Percentiles rank a stretch among this genome's conserved stretches.
These are phyloP conservation scores for Malassezia japonica DNA, from an alignment of 1,284 basidiomycete genomes.

Conservation along the genomic window DNA sequence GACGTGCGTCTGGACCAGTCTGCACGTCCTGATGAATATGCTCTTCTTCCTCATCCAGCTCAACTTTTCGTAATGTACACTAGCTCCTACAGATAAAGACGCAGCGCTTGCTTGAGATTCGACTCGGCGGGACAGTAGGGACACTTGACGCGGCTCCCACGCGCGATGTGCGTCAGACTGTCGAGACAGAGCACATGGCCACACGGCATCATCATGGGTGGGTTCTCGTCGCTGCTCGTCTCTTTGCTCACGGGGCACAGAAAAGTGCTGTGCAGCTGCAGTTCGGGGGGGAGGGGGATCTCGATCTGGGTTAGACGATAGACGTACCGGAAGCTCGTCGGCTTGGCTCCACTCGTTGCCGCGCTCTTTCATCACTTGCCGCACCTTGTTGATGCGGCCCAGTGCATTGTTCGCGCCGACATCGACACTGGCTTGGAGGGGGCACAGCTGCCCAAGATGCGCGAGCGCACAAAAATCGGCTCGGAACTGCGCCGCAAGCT, in stretches of 20 bases:
- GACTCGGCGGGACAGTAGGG: constrained; percentile 43
- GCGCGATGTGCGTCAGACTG: constrained; percentile 49
- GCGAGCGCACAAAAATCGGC: constrained; percentile 78
- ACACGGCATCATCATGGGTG: constrained; percentile 93
- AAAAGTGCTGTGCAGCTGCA: constrained; percentile 86
- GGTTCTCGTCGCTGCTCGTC: constrained; percentile 81
- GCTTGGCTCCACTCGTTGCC: constrained; percentile 82
- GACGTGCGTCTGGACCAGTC: constrained; percentile 52
- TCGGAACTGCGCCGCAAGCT: constrained; percentile 70
- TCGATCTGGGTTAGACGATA: constrained; percentile 62
- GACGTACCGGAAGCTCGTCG: constrained; percentile 74
- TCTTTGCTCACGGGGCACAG: constrained; percentile 97
- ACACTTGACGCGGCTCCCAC: constrained; percentile 51
- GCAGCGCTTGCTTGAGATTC: constrained; percentile 25
- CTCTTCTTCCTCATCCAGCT: constrained; percentile 51
- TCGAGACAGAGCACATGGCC: constrained; percentile 57
- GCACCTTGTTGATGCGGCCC: constrained; percentile 78
- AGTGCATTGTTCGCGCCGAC: constrained; percentile 81
- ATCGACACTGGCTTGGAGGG: constrained; percentile 74
- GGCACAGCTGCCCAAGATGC: constrained; percentile 76
- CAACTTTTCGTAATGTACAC: constrained; percentile 22
- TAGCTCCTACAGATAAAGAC: constrained; percentile 34
- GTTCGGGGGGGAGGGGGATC: constrained; percentile 69
- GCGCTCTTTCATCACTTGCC: constrained; percentile 79
- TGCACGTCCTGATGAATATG: constrained; percentile 56